Conservation (phyloP, 1,284 basidiomycete species). For the Tylopilus sp. region DNA sequence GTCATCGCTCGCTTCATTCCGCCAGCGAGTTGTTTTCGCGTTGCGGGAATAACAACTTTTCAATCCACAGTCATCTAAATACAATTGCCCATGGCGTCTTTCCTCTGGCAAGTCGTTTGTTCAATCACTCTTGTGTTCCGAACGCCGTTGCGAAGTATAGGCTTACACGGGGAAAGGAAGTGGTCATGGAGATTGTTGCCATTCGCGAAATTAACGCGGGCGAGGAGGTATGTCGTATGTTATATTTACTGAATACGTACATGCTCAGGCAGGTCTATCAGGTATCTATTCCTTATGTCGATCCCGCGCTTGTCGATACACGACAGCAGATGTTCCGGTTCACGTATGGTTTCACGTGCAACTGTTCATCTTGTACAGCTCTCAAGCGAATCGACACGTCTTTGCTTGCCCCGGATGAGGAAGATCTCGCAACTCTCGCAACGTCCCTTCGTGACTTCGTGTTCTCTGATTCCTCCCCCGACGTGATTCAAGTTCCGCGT, state of each 20-base stretch:
- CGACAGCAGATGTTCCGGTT: conserved; percentile 67
- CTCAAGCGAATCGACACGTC: conserved; percentile 51
- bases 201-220: conserved; percentile 63
- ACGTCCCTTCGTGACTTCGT: conserved; percentile 52
- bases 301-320: conserved; percentile 74
- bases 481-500: conserved; percentile 24
- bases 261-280: conserved; percentile 38
- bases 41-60: conserved; percentile 83
- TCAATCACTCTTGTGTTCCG: conserved; percentile 83
- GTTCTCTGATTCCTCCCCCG: conserved; percentile 36
- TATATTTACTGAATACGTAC: not conserved
- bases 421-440: conserved; percentile 44
- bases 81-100: conserved; percentile 79
- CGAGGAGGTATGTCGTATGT: conserved; percentile 66
- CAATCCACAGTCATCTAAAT: conserved; percentile 74
- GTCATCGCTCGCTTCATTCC: conserved; percentile 36
- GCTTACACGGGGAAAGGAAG: conserved; percentile 49
- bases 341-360: conserved; percentile 77
- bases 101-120: conserved; percentile 74
- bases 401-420: conserved; percentile 17
- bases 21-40: conserved; percentile 64
- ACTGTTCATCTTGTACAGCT: conserved; percentile 63
- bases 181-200: conserved; percentile 71
- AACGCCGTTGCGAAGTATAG: conserved; percentile 75
- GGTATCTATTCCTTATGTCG: conserved; percentile 80